Base-by-base conservation (phyloP, 805 yeast genomes). In the Cyberlindnera mycetangii region DNA sequence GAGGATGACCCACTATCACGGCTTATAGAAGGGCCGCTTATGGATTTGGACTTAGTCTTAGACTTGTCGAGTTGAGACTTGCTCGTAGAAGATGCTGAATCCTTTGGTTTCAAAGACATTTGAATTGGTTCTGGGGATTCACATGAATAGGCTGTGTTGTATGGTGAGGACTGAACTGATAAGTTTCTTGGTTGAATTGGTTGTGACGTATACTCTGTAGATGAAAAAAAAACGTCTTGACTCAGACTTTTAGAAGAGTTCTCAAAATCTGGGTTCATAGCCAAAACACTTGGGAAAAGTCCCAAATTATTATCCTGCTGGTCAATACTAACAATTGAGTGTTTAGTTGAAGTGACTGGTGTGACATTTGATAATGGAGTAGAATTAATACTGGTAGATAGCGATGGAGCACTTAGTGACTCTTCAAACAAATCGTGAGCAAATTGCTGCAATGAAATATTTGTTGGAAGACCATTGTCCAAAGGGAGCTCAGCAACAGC, bases 381-480 rank as follows among this genome's bases (percentile, higher is more conserved):
- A 7, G 50, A 47, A 24, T 47, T 42, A 30, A 42, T 32, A 37
- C 50, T 47, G 14, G 37, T 21, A 12, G 47, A 42, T 7, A 47
- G 16, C 2, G 50, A 47, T 15, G 49, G 49, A 6, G 33, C 32
- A n/a, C 35, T 25, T 3, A 40, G 22, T 10, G 30, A 18, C 20
- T 40, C 48, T 16, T 40, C 48, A n/a, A 45, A 41, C 25, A 37
- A 37, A 15, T 37, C 33, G 20, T 30, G 19, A 3, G 48, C 28
- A 24, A 45, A 37, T 17, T 39, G 36, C 11, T 36, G 31, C 5
- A 45, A 31, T 5, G 44, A 25, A 15, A 36, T 19, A 15, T 35
- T 24, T 9, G 19, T 16, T 19, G 38, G 30, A 6, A 35, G 7
- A 7, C 38, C 38, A 10, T n/a, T 9, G 12, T 35, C 38, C 22